Evolutionary conservation across 805 yeast genomes (phyloP).

Genomic region (Wickerhamomyces hampshirensis): DNA sequence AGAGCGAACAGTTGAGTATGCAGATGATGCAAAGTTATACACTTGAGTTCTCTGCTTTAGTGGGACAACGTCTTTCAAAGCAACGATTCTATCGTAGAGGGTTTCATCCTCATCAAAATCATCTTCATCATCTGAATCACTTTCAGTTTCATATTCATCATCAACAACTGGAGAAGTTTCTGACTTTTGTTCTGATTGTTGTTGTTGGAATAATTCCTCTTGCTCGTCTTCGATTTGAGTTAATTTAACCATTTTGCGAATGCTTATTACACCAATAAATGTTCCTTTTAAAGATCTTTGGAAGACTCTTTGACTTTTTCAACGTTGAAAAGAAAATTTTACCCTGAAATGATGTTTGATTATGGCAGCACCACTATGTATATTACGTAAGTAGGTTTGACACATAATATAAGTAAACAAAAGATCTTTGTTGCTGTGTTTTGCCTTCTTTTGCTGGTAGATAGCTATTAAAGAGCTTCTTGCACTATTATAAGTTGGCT

Average conservation of each 20-base stretch:
- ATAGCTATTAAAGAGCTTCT: too few relatives aligned
- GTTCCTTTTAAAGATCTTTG: too few relatives aligned
- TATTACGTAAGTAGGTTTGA: too few relatives aligned
- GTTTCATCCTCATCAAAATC: constrained; percentile 86
- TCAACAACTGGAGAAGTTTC: constrained; percentile 33
- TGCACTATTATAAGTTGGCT: too few relatives aligned
- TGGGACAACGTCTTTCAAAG: constrained; percentile 87
- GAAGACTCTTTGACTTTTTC: too few relatives aligned
- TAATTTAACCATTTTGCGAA: constrained; percentile 69
- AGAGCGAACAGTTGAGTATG: constrained; percentile 37
- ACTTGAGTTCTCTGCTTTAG: constrained; percentile 72
- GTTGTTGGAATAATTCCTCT: constrained; percentile 30
- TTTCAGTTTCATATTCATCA: constrained; percentile 43
- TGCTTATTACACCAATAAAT: too few relatives aligned
- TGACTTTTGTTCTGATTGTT: constrained; percentile 28
- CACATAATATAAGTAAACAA: too few relatives aligned
- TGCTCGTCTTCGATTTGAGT: constrained; percentile 60
- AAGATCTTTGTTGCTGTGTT: too few relatives aligned
- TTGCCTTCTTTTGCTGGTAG: too few relatives aligned
- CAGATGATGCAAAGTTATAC: constrained; percentile 25
- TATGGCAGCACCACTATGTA: too few relatives aligned
- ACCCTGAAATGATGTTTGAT: too few relatives aligned
- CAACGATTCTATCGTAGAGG: constrained; percentile 78
- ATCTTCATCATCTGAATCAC: constrained; percentile 44
- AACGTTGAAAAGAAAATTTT: too few relatives aligned